Percentiles rank a stretch among this genome's conserved stretches.
phyloP scores from a whole-genome alignment of 805 yeast genomes.

The Nakazawaea siamensis region DNA sequence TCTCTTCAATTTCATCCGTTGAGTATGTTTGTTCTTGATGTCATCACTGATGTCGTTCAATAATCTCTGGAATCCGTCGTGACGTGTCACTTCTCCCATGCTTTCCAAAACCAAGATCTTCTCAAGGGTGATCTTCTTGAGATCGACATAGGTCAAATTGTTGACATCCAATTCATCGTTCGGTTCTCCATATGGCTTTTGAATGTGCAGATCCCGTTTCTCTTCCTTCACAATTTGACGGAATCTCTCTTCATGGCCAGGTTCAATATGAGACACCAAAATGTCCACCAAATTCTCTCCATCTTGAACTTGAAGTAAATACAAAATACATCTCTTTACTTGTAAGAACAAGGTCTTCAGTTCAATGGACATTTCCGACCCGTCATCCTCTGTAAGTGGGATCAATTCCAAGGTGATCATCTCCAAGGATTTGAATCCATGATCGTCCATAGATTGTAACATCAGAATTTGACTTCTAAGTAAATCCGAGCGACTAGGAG shows the following conservation, averaged over 20 bases:
- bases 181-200: constrained; percentile 10
- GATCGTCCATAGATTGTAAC: constrained; percentile 1
- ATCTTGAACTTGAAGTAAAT: constrained; percentile 77
- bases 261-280: constrained; percentile 55
- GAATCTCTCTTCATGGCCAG: constrained; percentile 63
- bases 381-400: constrained; percentile 37
- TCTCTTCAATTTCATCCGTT: constrained; percentile 30
- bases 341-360: constrained; percentile 56
- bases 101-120: constrained; percentile 69
- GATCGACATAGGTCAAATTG: constrained; percentile 50
- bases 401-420: constrained; percentile 7
- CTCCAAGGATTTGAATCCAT: constrained; percentile 2
- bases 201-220: constrained; percentile 23
- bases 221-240: constrained; percentile 45
- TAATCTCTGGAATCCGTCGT: constrained; percentile 68
- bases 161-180: constrained; percentile 1
- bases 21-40: constrained; percentile 42
- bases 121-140: constrained; percentile 71
- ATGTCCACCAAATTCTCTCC: constrained; percentile 61
- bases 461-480: constrained; percentile 19
- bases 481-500: constrained; percentile 40
- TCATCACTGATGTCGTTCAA: constrained; percentile 81
- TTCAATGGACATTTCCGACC: constrained; percentile 45
- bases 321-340: constrained; percentile 74
- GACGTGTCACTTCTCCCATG: constrained; percentile 54